Base-by-base conservation (phyloP, 345 rosid genomes). In the Eutrema heterophyllum region DNA sequence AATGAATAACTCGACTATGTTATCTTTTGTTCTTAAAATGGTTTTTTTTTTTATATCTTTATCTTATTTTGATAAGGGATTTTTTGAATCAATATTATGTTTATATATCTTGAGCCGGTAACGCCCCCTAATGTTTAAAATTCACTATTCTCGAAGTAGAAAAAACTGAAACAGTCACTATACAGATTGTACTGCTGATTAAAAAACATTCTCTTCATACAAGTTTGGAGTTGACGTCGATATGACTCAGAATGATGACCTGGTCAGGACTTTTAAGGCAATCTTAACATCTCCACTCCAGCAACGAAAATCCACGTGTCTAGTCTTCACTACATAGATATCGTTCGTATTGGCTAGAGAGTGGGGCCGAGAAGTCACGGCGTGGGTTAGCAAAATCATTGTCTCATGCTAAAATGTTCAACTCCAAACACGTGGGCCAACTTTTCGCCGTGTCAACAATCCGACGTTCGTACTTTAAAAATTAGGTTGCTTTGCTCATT, bases 371-470 rank as follows among this genome's bases (percentile, higher is more conserved):
- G 6, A 39, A 36, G 45, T 12, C 50, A 24, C 18, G 24, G 79
- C 74, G 79, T 75, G 74, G 55, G 64, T 61, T 68, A 61, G 74
- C 51, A 75, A 75, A 68, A 68, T 68, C 44, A 68, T 75, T 12
- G 64, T 15, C 69, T 14, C 15, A 53, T 21, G 54, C 79, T 75
- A 68, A 68, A 59, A 51, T 67, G 73, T 35, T 61, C 57, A 38
- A 35, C 16, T 11, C 33, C 6, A 9, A 44, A 68, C 74, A 68
- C 74, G 74, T 75, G 51, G 39, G 43, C 50, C 44, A 6, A 21
- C 35, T 35, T 68, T 52, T 33, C 49, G 41, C 0, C 48, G 57
- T 75, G 79, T 52, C 79, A 2, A 11, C 2, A 0, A 75, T 68
- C 74, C 27, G 15, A 75, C 50, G 9, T 52, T 15, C 4, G 11